phyloP scores from a whole-genome alignment of 306 rosid genomes.

The Myrica gale region DNA sequence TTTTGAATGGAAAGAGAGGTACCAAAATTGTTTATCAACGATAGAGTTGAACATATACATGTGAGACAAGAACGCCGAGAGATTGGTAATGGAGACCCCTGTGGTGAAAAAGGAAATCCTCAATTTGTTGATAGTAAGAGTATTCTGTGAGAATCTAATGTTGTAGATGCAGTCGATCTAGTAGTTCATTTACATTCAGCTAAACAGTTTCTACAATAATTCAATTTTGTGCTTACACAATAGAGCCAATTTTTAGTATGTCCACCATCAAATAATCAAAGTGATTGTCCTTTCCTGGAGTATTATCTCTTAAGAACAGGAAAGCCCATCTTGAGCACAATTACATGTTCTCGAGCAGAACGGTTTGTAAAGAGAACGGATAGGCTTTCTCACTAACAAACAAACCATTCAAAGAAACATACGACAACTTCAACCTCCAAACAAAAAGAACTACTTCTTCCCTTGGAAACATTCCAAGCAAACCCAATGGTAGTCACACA shows the following conservation, averaged over 20 bases:
- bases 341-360: neutral
- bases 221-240: neutral
- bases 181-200: neutral
- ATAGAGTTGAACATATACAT: slow-evolving; percentile 60
- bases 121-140: neutral
- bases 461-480: neutral
- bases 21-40: slow-evolving; percentile 39
- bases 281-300: neutral
- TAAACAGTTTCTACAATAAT: neutral
- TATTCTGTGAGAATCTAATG: neutral
- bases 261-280: neutral
- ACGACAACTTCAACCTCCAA: neutral
- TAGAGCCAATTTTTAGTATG: neutral
- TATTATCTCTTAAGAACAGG: neutral
- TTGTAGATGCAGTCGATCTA: neutral
- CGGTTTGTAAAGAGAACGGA: neutral
- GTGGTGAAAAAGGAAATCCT: slow-evolving; percentile 11
- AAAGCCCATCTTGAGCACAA: neutral
- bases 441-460: neutral
- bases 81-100: slow-evolving; percentile 45
- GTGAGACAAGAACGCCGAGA: slow-evolving; percentile 72
- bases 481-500: no score
- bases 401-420: neutral
- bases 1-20: slow-evolving; percentile 30
- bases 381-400: neutral